Base-by-base conservation (phyloP, 768 basidiomycete genomes). In the Pleurotus ostreatus region DNA sequence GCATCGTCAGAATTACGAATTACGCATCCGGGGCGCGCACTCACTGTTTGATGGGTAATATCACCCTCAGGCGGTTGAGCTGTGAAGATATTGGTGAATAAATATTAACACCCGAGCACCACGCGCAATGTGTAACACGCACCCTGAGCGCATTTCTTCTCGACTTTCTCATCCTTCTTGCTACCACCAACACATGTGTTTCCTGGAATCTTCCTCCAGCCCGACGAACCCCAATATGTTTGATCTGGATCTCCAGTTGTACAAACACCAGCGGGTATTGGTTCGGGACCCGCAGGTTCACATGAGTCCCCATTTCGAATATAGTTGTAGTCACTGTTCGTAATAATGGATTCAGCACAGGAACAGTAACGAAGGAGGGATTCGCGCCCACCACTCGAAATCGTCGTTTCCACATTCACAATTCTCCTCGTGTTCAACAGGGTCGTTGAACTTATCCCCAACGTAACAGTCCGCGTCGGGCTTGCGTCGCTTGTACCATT, bases 401-500 rank as follows among this genome's bases (percentile, higher is more conserved):
- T 99, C 97, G 11, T 84, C 85, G 60, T 93, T 89, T 1, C 80
- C 78, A 66, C 97, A 99, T 15, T 79, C 66, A 67, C 97, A 99
- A 51, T 79, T 72, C 45, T 95, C 93, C 55, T 94, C 90, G 56
- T 90, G 84, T 20, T 78, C 85, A 8, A 88, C 82, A 0, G 95
- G 94, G 64, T 97, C 95, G 30, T 77, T 71, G 73, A 89, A 99
- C 70, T 97, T 92, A 54, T 94, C 77, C 0, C 90, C 92, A 12
- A 99, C 87, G 60, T 91, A 97, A 62, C 97, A 99, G 55, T 92
- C 77, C 1, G 86, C 90, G 55, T 89, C 79, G 0, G 80, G 68
- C 70, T 93, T 98, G 67, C 94, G 80, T 18, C 97, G 83, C 52
- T 70, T 78, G 69, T 96, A 99, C 87, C 89, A 98, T 89, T 98